phyloP scores from a whole-genome alignment of 345 rosid species.

The Sapria himalayana region DNA sequence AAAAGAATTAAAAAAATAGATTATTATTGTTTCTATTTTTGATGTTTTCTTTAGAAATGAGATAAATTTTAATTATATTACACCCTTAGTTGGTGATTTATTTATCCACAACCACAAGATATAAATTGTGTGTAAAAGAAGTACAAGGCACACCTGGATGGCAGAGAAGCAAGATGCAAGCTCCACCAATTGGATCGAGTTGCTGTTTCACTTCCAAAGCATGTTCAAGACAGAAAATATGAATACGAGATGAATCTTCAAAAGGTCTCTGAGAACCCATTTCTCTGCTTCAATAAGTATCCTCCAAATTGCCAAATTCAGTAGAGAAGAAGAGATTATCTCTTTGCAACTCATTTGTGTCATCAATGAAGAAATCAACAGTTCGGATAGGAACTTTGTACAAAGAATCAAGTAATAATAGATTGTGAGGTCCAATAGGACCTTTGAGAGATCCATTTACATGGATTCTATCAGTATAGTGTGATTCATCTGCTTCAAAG shows the following conservation, averaged over 20 bases:
- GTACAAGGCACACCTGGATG: conserved; percentile 98
- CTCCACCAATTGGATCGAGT: conserved; percentile 66
- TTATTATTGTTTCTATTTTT: no score
- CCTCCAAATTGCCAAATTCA: conserved; percentile 16
- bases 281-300: conserved; percentile 9
- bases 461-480: conserved; percentile 13
- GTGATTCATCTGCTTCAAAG: conserved; percentile 16
- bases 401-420: conserved; percentile 8
- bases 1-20: no score
- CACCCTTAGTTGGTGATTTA: no score
- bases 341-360: conserved; percentile 13
- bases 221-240: conserved; percentile 93
- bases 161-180: conserved; percentile 53
- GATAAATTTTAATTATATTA: no score
- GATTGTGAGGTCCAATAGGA: conserved; percentile 9
- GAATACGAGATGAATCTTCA: conserved; percentile 66
- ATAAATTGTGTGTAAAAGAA: no score
- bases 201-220: conserved; percentile 80
- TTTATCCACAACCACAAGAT: no score
- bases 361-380: conserved; percentile 11
- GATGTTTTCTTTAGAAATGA: no score
- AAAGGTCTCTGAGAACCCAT: conserved; percentile 31
- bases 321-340: conserved; percentile 11
- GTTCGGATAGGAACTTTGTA: conserved; percentile 14
- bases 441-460: conserved; percentile 6